Evolutionary conservation across 495 filamentous ascomycete genomes (phyloP).

Genomic region (Lasiosphaeris hirsuta): DNA sequence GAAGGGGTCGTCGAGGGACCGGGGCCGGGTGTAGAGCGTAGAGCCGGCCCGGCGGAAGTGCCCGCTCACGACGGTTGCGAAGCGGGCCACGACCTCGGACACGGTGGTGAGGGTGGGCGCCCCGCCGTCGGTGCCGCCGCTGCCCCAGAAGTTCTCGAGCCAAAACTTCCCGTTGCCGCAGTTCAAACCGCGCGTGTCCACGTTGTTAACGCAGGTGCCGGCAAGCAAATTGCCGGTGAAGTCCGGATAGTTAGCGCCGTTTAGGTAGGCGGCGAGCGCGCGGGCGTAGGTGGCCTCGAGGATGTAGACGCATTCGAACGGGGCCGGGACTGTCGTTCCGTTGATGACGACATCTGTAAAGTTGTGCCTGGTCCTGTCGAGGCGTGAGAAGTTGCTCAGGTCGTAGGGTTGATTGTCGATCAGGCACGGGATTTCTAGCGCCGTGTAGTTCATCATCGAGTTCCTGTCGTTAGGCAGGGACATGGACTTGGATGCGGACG

Average conservation of each 20-base stretch:
- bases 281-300: background rate
- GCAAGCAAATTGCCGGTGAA: background rate
- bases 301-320: background rate
- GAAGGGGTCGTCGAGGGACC: too few species aligned
- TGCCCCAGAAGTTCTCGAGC: conserved; percentile 1
- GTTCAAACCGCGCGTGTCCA: background rate
- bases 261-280: background rate
- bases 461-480: background rate
- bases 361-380: background rate
- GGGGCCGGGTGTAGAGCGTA: too few species aligned
- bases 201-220: background rate
- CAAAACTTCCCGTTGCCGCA: conserved; percentile 9
- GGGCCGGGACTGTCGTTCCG: background rate
- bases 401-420: background rate
- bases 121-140: background rate
- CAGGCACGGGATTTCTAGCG: background rate
- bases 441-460: background rate
- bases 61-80: too few species aligned
- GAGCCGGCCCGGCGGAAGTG: too few species aligned
- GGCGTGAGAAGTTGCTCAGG: background rate
- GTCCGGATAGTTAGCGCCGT: too few species aligned
- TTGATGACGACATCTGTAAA: background rate
- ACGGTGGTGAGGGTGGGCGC: too few species aligned
- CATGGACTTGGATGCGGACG: background rate
- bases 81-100: too few species aligned